These are phyloP conservation scores for Agapanthus africanus DNA, from an alignment of 106 monocot genomes.

Conservation along the genomic window DNA sequence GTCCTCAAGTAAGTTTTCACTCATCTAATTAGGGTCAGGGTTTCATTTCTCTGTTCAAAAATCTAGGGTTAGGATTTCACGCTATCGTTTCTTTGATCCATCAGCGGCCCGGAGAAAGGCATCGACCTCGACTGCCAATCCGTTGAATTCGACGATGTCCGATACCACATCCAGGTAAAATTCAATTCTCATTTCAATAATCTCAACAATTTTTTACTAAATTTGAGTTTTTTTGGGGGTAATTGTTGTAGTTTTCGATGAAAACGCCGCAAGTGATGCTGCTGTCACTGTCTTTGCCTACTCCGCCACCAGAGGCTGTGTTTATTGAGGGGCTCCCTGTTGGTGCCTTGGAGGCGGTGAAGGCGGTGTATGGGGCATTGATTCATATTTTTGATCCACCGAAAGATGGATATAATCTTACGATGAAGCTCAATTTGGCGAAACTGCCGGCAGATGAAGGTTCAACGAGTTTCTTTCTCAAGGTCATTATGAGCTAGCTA, in stretches of 20 bases:
- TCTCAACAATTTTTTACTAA: not conserved
- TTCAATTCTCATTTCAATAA: not conserved
- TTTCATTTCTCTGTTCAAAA: too few relatives aligned
- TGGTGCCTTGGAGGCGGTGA: slow-evolving; percentile 87
- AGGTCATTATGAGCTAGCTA: slow-evolving; percentile 43
- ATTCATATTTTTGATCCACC: slow-evolving; percentile 94
- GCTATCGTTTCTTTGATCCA: not conserved
- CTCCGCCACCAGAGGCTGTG: slow-evolving; percentile 65
- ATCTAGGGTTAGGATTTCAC: not conserved
- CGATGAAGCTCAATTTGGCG: slow-evolving; percentile 80
- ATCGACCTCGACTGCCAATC: slow-evolving; percentile 94
- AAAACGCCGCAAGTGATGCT: slow-evolving; percentile 69
- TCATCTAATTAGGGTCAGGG: too few relatives aligned
- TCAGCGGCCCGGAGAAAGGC: slow-evolving; percentile 56
- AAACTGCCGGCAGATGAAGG: slow-evolving; percentile 94
- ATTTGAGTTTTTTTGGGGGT: not conserved
- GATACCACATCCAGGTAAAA: slow-evolving; percentile 87
- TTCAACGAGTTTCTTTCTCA: slow-evolving; percentile 73
- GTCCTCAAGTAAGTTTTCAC: slow-evolving; percentile 30
- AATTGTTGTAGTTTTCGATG: slow-evolving; percentile 63
- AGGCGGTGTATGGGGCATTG: slow-evolving; percentile 63
- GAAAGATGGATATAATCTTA: slow-evolving; percentile 96
- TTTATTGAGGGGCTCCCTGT: slow-evolving; percentile 66
- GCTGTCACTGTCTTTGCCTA: slow-evolving; percentile 74
- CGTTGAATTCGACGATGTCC: slow-evolving; percentile 95